Base-by-base conservation (phyloP, 1,139 yeast species). In the Hyphopichia wangnamkhiaoensis region DNA sequence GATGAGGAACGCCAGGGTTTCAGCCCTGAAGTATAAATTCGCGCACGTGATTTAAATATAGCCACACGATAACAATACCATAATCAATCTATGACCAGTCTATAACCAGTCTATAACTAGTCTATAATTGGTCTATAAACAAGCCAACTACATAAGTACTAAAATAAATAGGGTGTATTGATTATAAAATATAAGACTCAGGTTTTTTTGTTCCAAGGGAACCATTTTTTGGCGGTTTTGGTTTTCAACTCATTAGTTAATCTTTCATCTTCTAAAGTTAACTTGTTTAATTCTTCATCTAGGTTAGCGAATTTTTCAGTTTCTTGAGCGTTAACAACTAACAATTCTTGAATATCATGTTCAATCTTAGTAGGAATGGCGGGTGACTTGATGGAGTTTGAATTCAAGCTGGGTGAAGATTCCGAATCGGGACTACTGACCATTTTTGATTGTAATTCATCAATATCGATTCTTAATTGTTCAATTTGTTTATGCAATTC, bases 401-500 rank as follows among this genome's bases (percentile, higher is more conserved):
- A 26, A 12, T 37, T 41, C 9, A 39, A 25, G 12, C 44, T 43
- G 5, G 34, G 38, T 12, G 38, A 14, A 2, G 50, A 37, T 34
- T 50, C 34, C 38, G 48, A 27, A 33, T 45, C 38, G 23, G 55
- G 49, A 8, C 51, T 41, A 14, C 47, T 53, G 15, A 42, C 45
- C 14, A 71, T 54, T 49, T 76, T 71, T 27, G 65, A 56, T 39
- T 71, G 76, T 41, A 84, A 61, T 18, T 78, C 80, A 2, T 65
- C 65, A 16, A 86, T 74, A 44, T 81, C 82, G 2, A 63, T 56
- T 40, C 69, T 63, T 43, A 90, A 65, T 34, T 75, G 75, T 18
- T 71, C 75, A 44, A 89, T 89, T 41, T 80, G 84, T 37, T 80
- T 84, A 37, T 72, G 70, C 23, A 90, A 63, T 18, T 84, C 82